phyloP scores from a whole-genome alignment of 352 stramenopile genomes.

The Pythium coloratum region DNA sequence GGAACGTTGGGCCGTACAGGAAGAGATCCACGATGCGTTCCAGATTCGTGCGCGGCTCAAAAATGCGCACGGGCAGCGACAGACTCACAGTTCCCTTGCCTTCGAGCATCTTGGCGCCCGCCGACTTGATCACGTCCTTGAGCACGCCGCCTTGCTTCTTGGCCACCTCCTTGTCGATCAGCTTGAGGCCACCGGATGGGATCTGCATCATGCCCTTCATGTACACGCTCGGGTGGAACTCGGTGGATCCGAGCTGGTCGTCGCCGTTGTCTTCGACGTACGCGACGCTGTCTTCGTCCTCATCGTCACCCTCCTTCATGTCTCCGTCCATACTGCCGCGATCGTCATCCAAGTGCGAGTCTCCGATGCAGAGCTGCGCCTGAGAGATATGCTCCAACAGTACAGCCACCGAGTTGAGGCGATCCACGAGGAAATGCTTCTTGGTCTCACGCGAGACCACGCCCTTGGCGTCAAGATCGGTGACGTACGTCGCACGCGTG shows the following conservation, averaged over 20 bases:
- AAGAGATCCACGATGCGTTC: constrained; percentile 81
- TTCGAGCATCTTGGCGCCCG: constrained; percentile 39
- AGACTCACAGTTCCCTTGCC: constrained; percentile 62
- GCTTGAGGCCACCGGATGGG: constrained; percentile 70
- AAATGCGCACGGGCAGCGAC: constrained; percentile 84
- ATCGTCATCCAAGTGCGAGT: constrained; percentile 35
- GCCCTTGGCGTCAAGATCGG: constrained; percentile 61
- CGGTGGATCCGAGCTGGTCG: constrained; percentile 16
- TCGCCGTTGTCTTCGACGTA: constrained; percentile 30
- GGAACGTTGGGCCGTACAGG: constrained; percentile 75
- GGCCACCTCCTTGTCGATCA: constrained; percentile 83
- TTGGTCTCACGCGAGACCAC: constrained; percentile 50
- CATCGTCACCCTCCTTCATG: constrained; percentile 37
- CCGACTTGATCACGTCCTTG: constrained; percentile 83
- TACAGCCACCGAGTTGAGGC: constrained; percentile 64
- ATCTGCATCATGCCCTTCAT: constrained; percentile 80
- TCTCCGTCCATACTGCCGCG: constrained; percentile 42
- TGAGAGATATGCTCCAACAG: constrained; percentile 68
- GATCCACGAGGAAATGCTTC: constrained; percentile 49
- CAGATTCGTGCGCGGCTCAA: constrained; percentile 81
- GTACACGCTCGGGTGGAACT: constrained; percentile 79
- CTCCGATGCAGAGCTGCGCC: constrained; percentile 48
- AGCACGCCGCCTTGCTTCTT: constrained; percentile 86
- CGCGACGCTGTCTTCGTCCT: constrained; percentile 34
- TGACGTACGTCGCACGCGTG: constrained; percentile 75